Evolutionary conservation across 2,329 filamentous ascomycete genomes (phyloP), one percentile per base, ranked within the genome.

Genomic region (Zasmidium cellare): DNA sequence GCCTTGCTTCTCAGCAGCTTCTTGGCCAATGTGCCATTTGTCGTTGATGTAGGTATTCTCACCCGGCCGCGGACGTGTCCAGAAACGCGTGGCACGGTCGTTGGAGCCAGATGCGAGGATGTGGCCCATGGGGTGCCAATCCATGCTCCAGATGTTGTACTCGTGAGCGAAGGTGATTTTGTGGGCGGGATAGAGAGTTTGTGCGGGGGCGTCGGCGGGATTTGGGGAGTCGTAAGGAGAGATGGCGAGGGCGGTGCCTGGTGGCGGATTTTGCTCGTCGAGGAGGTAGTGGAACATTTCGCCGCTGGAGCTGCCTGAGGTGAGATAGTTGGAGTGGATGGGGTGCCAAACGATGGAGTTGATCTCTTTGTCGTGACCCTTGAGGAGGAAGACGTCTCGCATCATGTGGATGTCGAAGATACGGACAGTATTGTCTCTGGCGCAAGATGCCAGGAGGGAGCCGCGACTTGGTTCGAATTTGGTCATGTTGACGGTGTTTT

Each of bases 331-430:
- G 55, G 90, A 85, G 72, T 97, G 94, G 53, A 96, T 85, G 0
- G 94, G 94, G 75, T 99, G 94, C 91, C 93, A 99, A 2, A 90
- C 83, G 51, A 99, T 77, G 1, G 92, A 96, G 12, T 91, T 93
- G 59, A 99, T 91, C 65, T 97, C 94, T 76, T 97, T 97, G 67
- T 97, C 92, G 72, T 97, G 92, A 7, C 94, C 94, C 66, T 93
- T 90, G 20, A 99, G 84, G 48, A 97, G 84, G 67, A 92, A 91
- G 56, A 97, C 92, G 73, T 99, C 94, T 62, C 94, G 89, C 94
- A 99, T 97, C 89, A 96, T 96, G 50, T 94, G 87, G 56, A 99
- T 82, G 73, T 99, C 94, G 69, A 97, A 97, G 47, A 99, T 86
- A 59, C 94, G 87, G 9, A 92, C 92, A 1, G 91, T 96, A 73